Base-by-base conservation (phyloP, 2,329 filamentous ascomycete species). In the Colletotrichum sp. region DNA sequence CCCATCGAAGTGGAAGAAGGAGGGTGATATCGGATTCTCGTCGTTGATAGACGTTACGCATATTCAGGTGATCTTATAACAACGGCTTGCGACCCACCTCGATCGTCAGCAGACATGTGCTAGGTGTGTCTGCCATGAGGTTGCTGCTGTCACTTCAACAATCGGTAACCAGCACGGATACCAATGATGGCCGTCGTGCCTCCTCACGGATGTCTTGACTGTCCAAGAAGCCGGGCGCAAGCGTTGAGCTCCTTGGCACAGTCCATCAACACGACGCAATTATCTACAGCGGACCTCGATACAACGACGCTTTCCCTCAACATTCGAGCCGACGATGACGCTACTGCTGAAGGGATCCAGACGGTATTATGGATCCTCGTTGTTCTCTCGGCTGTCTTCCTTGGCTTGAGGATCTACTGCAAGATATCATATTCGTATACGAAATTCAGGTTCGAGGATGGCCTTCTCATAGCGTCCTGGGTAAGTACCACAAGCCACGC, bases 401-500 rank as follows among this genome's bases (percentile, higher is more conserved):
- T 81, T 3, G 77, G 64, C 13, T 57, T 81, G 21, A 71, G 80
- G 6, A 30, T 81, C 8, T 81, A 80, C 78, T 81, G 79, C 77
- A 81, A 81, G 69, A 28, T 76, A 59, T 64, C 70, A n/a, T 72
- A 77, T 39, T 75, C 77, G 52, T 78, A 79, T 8, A 76, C 79
- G 4, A 77, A 78, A 5, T 68, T 81, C 21, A 80, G 81, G 76
- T 81, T 80, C 74, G 81, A 82, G 52, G 81, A 82, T 71, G 79
- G 77, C 5, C 74, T 82, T 4, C 70, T 82, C 12, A 34, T 82
- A 13, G 68, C 78, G 4, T 76, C 81, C 24, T 82, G 78, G 77
- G 80, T 82, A 73, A 28, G 77, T 10, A 5, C 8, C 21, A 15
- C 16, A 16, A 16, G 7, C 8, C 16, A 28, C 44, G 28, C 24